A percentile compares a stretch with the other conserved stretches of the same genome.
These are phyloP conservation scores for Leptomonas seymouri DNA, from an alignment of 208 protist species.

Conservation along the genomic window DNA sequence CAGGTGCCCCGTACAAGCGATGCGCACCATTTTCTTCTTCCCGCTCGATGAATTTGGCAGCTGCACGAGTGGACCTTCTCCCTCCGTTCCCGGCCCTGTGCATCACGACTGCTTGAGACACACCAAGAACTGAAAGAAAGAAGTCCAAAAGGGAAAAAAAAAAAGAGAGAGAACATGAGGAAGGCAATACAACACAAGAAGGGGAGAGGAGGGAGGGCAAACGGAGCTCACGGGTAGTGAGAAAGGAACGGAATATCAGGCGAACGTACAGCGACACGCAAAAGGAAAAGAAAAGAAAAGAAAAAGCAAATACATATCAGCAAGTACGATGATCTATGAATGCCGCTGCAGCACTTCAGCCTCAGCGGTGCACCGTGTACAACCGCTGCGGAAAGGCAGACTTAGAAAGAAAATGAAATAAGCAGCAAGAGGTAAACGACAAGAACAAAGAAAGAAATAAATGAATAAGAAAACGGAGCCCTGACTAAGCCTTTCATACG, in stretches of 20 bases:
- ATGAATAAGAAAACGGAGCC: background rate
- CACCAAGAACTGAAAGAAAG: no score
- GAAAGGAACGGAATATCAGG: background rate
- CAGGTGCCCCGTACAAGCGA: no score
- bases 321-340: background rate
- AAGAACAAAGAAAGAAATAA: background rate
- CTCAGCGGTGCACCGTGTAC: no score
- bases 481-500: background rate
- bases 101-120: no score
- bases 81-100: no score
- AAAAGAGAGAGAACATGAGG: background rate
- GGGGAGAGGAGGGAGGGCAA: background rate
- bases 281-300: background rate
- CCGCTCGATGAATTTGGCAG: no score
- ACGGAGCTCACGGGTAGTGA: background rate
- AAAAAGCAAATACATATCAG: background rate
- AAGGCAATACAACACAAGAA: background rate
- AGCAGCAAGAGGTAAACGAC: background rate
- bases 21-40: no score
- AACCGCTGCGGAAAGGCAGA: no score
- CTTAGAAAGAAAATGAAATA: slow-evolving; percentile 4
- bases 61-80: no score
- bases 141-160: no score
- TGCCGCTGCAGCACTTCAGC: background rate
- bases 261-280: background rate